Conservation (phyloP, 768 basidiomycete species). For the Pseudohyphozyma bogoriensis region DNA sequence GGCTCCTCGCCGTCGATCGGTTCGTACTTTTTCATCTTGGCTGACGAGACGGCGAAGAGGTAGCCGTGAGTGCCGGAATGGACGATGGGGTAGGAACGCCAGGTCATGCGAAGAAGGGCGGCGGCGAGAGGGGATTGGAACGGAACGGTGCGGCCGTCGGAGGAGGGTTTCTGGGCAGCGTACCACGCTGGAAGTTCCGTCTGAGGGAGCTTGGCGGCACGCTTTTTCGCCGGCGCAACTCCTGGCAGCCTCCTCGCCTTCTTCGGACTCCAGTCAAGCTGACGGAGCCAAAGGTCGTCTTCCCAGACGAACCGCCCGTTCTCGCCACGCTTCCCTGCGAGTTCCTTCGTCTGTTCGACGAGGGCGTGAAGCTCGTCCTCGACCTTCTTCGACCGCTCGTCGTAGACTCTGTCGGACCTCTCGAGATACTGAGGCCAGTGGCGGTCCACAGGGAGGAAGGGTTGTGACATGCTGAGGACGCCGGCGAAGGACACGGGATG, state of each 20-base stretch:
- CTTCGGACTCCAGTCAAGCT: constrained; percentile 94
- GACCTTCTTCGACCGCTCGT: constrained; percentile 56
- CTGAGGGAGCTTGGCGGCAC: neutral
- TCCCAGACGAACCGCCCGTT: constrained; percentile 45
- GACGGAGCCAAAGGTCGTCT: constrained; percentile 53
- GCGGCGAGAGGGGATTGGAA: constrained; percentile 36
- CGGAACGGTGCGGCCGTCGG: neutral
- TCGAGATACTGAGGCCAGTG: constrained; percentile 75
- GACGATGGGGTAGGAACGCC: constrained; percentile 36
- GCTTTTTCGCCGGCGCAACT: constrained; percentile 1
- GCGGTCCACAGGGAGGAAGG: constrained; percentile 81
- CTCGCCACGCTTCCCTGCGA: constrained; percentile 42
- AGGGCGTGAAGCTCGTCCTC: constrained; percentile 54
- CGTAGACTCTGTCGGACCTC: constrained; percentile 65
- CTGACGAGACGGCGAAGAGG: constrained; percentile 34
- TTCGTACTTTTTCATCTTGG: neutral
- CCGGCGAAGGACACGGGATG: constrained; percentile 90
- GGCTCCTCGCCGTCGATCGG: neutral
- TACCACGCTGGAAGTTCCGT: neutral
- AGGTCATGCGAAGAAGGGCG: constrained; percentile 49
- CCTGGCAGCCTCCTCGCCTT: constrained; percentile 20
- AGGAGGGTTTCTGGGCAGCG: neutral
- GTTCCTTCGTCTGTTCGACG: constrained; percentile 49
- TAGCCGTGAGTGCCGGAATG: constrained; percentile 36
- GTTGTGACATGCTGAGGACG: constrained; percentile 78